A percentile compares a stretch with the other conserved stretches of the same genome.
Conservation (phyloP, 345 rosid species). For the Eucalyptus regnans region DNA sequence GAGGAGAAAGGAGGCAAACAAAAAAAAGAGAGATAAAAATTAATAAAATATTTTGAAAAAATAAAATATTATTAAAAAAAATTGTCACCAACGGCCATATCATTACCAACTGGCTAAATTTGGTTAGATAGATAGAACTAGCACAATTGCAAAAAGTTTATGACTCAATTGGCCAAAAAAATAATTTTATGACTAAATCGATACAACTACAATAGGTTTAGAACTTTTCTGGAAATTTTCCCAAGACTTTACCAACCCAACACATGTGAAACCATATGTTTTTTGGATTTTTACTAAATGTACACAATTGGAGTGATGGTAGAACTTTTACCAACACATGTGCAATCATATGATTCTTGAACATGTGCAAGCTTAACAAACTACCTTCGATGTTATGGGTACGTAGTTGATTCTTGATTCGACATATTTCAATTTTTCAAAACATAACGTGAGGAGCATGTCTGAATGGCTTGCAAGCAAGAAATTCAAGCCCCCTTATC, state of each 20-base stretch:
- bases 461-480: not conserved
- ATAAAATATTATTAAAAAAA: too few species aligned
- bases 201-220: accelerated
- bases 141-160: accelerated
- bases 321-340: not conserved
- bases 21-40: accelerated
- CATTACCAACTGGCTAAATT: accelerated
- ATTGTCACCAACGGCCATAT: accelerated
- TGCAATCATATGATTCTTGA: not conserved
- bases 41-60: too few species aligned
- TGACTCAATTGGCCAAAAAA: too few species aligned
- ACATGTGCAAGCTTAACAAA: not conserved
- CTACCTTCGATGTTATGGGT: not conserved
- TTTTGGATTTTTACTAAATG: not conserved
- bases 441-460: not conserved
- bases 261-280: not conserved
- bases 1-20: accelerated
- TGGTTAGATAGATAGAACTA: accelerated
- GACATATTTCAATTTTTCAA: not conserved
- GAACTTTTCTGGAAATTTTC: accelerated
- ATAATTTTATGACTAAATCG: accelerated
- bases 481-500: not conserved
- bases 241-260: too few species aligned
- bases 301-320: not conserved
- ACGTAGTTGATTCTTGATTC: not conserved